Base-by-base conservation (phyloP, 83 land plant species). In the Diphasiastrum complanatum region DNA sequence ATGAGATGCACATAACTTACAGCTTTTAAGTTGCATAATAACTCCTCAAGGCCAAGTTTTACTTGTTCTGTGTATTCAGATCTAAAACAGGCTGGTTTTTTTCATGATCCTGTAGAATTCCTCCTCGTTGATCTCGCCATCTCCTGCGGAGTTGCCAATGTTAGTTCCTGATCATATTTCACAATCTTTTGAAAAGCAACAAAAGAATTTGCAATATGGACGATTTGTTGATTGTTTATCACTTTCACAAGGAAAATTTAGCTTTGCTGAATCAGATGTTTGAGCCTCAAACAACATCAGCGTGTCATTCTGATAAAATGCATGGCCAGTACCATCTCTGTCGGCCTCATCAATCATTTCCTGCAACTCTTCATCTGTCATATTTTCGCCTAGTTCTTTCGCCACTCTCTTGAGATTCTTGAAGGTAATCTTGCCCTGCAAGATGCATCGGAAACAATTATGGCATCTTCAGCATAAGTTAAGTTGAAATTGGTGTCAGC, bases 271-370 rank as follows among this genome's bases (percentile, higher is more conserved):
- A 41, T 41, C 45, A 41, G 45, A 41, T 0, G 4, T 18, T 1
- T 27, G 29, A 65, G 31, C 33, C 45, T 41, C 12, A 41, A 41
- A 41, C n/a, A 14, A 14, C 45, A 41, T 14, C 12, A 41, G 18
- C 45, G 18, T 41, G 12, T 41, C n/a, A 18, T 14, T 41, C 45
- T 14, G 45, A 14, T 20, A 23, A 68, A 18, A 41, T 30, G 18
- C 11, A 30, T 6, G n/a, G 23, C 34, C 20, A 43, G 33, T 74
- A 89, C 99, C 83, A 68, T 93, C 82, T 22, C 71, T 73, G 57
- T 86, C 97, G 10, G 99, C 97, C 63, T 78, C 99, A 26, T 82
- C 77, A 61, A 93, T 73, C 99, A 93, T 93, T 58, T 93, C 92
- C 48, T 76, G 75, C 12, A 93, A 66, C 70, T 93, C 97, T 28